Percentiles rank a stretch among this genome's conserved stretches.
Conservation (phyloP, 2,329 filamentous ascomycete species). For the Penicillium sp. region DNA sequence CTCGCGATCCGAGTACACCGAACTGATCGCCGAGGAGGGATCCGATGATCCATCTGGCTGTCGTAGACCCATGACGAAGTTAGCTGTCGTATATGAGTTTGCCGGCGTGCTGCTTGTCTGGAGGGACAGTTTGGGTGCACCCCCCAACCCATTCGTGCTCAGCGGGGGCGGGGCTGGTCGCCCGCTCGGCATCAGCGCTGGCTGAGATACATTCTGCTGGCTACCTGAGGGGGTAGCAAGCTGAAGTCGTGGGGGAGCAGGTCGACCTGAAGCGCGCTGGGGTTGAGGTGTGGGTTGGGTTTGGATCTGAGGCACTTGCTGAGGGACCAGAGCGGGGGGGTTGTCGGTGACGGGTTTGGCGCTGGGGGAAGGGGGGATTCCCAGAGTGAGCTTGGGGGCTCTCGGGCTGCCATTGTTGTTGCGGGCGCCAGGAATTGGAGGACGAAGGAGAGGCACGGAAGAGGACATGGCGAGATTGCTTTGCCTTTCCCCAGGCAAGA, state of each 20-base stretch:
- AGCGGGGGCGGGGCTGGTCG: constrained; percentile 59
- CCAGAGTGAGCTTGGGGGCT: constrained; percentile 78
- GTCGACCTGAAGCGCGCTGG: constrained; percentile 49
- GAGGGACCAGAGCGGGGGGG: constrained; percentile 40
- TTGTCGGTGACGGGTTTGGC: constrained; percentile 68
- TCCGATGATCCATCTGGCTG: constrained; percentile 70
- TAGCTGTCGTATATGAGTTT: constrained; percentile 78
- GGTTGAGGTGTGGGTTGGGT: constrained; percentile 64
- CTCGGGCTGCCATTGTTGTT: constrained; percentile 62
- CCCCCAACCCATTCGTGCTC: constrained; percentile 72
- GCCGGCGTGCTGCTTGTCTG: constrained; percentile 79
- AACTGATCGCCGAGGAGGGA: constrained; percentile 84
- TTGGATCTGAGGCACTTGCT: constrained; percentile 35
- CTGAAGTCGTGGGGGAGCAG: constrained; percentile 75
- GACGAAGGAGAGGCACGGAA: constrained; percentile 77
- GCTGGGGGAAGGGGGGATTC: constrained; percentile 85
- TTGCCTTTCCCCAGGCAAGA: constrained; percentile 43
- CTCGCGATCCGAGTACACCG: constrained; percentile 78
- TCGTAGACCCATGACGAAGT: constrained; percentile 72
- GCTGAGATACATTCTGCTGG: constrained; percentile 65
- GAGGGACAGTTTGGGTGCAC: constrained; percentile 76
- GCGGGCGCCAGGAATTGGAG: constrained; percentile 73
- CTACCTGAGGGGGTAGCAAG: constrained; percentile 88
- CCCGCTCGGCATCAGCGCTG: constrained; percentile 56
- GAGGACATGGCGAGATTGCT: constrained; percentile 62